phyloP scores from a whole-genome alignment of 768 basidiomycete species.

The Lentinula aciculospora region DNA sequence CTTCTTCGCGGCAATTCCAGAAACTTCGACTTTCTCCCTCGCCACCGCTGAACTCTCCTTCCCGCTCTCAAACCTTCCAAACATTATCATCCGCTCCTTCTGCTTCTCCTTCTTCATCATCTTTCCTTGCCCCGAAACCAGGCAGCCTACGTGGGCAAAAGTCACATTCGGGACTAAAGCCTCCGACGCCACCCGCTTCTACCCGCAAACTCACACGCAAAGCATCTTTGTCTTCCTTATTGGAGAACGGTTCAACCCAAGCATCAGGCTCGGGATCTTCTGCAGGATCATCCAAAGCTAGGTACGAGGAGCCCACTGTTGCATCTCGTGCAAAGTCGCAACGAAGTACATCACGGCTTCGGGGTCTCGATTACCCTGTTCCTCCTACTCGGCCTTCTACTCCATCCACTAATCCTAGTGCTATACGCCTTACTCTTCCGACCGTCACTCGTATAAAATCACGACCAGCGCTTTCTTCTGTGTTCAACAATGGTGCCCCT shows the following conservation, averaged over 20 bases:
- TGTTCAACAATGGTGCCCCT: constrained; percentile 50
- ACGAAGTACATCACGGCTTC: constrained; percentile 55
- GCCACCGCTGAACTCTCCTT: constrained; percentile 53
- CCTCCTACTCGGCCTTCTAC: constrained; percentile 79
- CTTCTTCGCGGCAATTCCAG: constrained; percentile 65
- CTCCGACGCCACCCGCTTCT: constrained; percentile 62
- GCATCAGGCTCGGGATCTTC: constrained; percentile 47
- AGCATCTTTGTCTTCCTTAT: constrained; percentile 71
- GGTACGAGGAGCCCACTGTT: constrained; percentile 77
- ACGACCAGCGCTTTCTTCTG: constrained; percentile 68
- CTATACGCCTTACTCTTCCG: constrained; percentile 83
- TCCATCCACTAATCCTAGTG: constrained; percentile 71
- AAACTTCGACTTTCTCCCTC: constrained; percentile 66
- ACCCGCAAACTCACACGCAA: constrained; percentile 65
- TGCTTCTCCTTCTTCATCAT: constrained; percentile 35
- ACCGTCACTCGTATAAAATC: constrained; percentile 72
- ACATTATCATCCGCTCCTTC: constrained; percentile 46
- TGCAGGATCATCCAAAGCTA: constrained; percentile 33
- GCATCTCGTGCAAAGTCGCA: constrained; percentile 75
- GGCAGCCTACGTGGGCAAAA: constrained; percentile 79
- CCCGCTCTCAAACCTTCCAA: constrained; percentile 59
- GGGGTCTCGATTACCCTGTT: constrained; percentile 54
- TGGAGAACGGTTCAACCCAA: constrained; percentile 53
- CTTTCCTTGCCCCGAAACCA: constrained; percentile 64
- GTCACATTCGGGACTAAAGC: constrained; percentile 77